phyloP scores from a whole-genome alignment of 2,329 filamentous ascomycete genomes.

The Aplosporella prunicola region DNA sequence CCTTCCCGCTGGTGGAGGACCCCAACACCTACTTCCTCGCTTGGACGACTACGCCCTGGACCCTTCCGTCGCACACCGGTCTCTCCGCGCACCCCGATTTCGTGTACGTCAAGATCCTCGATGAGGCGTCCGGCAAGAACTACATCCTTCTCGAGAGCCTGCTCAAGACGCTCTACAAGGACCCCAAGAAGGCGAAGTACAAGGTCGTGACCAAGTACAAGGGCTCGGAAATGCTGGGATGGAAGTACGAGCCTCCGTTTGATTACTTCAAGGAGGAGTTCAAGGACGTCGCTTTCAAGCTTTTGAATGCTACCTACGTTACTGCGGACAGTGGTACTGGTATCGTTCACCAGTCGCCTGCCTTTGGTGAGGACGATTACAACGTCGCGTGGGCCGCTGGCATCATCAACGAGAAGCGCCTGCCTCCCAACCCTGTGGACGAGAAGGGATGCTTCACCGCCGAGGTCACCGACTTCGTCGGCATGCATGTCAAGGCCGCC shows the following conservation, averaged over 20 bases:
- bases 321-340: conserved; percentile 85
- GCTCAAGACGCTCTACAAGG: conserved; percentile 78
- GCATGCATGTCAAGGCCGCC: conserved; percentile 82
- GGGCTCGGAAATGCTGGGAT: conserved; percentile 76
- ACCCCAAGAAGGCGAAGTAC: conserved; percentile 90
- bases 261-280: conserved; percentile 85
- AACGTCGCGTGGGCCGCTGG: conserved; percentile 67
- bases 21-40: conserved; percentile 67
- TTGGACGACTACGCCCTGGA: conserved; percentile 89
- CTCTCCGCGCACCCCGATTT: conserved; percentile 73
- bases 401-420: conserved; percentile 64
- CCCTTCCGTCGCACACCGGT: conserved; percentile 68
- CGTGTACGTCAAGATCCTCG: conserved; percentile 78
- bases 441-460: conserved; percentile 70
- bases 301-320: conserved; percentile 77
- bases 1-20: conserved; percentile 74
- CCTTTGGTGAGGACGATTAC: conserved; percentile 96
- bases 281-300: conserved; percentile 72
- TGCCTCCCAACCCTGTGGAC: conserved; percentile 87
- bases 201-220: conserved; percentile 70
- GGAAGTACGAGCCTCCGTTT: conserved; percentile 84
- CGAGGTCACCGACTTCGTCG: conserved; percentile 70
- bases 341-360: conserved; percentile 87
- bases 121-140: conserved; percentile 71
- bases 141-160: conserved; percentile 79